phyloP scores from a whole-genome alignment of 2,329 filamentous ascomycete species.

The Colletotrichum nymphaeae region DNA sequence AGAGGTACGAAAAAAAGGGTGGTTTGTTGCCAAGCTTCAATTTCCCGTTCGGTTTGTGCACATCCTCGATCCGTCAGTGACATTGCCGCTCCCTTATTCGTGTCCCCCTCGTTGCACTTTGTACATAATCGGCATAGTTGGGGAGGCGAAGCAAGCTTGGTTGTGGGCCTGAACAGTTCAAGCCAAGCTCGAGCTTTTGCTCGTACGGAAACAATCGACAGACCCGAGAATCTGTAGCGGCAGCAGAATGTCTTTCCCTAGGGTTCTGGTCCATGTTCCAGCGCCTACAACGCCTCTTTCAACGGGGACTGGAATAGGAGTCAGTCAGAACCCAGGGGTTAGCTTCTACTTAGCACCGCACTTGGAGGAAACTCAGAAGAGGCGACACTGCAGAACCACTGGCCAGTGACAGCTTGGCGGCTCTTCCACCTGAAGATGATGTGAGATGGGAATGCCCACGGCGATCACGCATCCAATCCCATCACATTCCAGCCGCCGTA shows the following conservation, averaged over 20 bases:
- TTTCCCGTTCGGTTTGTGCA: not conserved
- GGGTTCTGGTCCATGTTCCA: not conserved
- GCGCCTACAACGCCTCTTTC: not conserved
- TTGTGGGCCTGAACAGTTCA: slow-evolving; percentile 8
- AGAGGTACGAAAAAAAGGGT: not conserved
- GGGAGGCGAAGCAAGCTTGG: slow-evolving; percentile 23
- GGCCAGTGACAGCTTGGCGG: not conserved
- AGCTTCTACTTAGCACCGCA: too few species aligned
- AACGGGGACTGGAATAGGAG: not conserved
- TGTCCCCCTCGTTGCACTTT: slow-evolving; percentile 13
- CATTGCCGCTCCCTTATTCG: slow-evolving; percentile 7
- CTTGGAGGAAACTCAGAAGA: not conserved
- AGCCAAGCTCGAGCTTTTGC: not conserved
- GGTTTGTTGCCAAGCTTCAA: not conserved
- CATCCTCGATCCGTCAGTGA: not conserved
- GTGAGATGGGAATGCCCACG: not conserved
- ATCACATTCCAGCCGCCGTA: not conserved
- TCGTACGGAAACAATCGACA: not conserved
- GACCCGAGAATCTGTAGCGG: not conserved
- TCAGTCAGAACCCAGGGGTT: not conserved
- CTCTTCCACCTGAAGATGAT: not conserved
- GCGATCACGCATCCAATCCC: not conserved
- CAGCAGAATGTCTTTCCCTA: not conserved
- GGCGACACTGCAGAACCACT: not conserved
- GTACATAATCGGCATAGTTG: slow-evolving; percentile 9